Conservation (phyloP, 2,329 filamentous ascomycete genomes). For the Zasmidium cellare region DNA sequence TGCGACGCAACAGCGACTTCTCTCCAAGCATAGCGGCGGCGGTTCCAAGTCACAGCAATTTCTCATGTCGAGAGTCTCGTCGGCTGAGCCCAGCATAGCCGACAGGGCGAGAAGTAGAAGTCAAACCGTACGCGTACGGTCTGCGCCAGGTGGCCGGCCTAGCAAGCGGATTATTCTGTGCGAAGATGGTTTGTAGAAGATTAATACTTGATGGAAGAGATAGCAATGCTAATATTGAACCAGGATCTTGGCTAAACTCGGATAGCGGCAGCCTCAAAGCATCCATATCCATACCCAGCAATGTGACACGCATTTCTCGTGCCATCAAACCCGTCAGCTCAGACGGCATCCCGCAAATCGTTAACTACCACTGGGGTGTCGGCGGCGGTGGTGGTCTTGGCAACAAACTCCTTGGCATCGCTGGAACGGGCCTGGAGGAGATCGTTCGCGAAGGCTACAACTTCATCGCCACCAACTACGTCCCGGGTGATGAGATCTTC, state of each 20-base stretch:
- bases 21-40: neutral
- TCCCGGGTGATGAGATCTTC: constrained; percentile 52
- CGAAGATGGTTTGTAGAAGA: constrained; percentile 33
- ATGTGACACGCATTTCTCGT: constrained; percentile 51
- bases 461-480: constrained; percentile 55
- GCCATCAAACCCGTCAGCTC: constrained; percentile 50
- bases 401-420: constrained; percentile 38
- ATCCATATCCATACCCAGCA: constrained; percentile 47
- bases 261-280: constrained; percentile 48
- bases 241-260: constrained; percentile 51
- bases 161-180: constrained; percentile 28
- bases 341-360: constrained; percentile 52
- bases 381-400: constrained; percentile 46
- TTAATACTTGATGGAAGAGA: too few relatives aligned
- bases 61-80: constrained; percentile 19
- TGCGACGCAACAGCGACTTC: constrained; percentile 7
- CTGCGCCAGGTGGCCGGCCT: constrained; percentile 10
- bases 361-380: constrained; percentile 53
- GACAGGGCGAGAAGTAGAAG: constrained; percentile 4
- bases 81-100: constrained; percentile 11
- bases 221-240: constrained; percentile 4
- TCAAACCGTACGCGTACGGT: neutral
- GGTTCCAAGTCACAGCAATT: neutral
- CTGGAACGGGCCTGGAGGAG: constrained; percentile 42
- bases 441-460: constrained; percentile 51